Evolutionary conservation across 2,329 filamentous ascomycete species (phyloP).

Genomic region (Gaeumannomyces tritici): DNA sequence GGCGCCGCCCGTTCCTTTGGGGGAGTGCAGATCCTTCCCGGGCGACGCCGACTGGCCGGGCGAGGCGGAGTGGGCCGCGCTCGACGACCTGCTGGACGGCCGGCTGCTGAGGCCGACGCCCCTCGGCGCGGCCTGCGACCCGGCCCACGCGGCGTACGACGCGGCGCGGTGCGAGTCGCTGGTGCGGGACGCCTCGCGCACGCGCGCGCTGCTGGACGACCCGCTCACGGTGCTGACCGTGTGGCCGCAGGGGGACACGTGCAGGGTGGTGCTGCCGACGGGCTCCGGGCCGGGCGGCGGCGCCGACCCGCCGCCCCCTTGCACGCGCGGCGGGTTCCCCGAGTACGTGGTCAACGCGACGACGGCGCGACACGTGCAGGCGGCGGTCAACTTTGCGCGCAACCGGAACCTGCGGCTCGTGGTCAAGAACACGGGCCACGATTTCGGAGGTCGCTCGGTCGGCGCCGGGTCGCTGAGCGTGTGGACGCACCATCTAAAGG

Average conservation of each 20-base stretch:
- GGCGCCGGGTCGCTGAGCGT: constrained; percentile 36
- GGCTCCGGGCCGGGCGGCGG: constrained; percentile 1
- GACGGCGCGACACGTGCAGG: constrained; percentile 23
- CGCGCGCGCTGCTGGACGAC: constrained; percentile 21
- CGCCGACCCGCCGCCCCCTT: constrained; percentile 15
- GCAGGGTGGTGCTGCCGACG: constrained; percentile 12
- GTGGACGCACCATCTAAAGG: constrained; percentile 40
- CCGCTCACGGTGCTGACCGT: constrained; percentile 19
- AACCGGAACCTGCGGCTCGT: constrained; percentile 24
- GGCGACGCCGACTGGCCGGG: constrained; percentile 19
- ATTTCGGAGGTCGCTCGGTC: constrained; percentile 33
- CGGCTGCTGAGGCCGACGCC: constrained; percentile 21
- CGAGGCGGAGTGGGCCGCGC: constrained; percentile 17
- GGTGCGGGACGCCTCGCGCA: constrained; percentile 16
- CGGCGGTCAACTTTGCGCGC: constrained; percentile 20
- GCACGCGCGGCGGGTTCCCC: constrained; percentile 24
- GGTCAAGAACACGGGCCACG: constrained; percentile 35
- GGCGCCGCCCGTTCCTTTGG: too few relatives aligned
- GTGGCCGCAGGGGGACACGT: constrained; percentile 23
- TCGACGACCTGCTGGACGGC: constrained; percentile 20
- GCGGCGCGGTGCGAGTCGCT: constrained; percentile 20
- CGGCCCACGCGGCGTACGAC: constrained; percentile 11
- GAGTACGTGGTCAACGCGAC: constrained; percentile 27
- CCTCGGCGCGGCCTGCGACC: constrained; percentile 20
- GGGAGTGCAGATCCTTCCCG: constrained; percentile 18